These are phyloP conservation scores for Chaetomidium leptoderma DNA, from an alignment of 495 filamentous ascomycete species.

Conservation along the genomic window DNA sequence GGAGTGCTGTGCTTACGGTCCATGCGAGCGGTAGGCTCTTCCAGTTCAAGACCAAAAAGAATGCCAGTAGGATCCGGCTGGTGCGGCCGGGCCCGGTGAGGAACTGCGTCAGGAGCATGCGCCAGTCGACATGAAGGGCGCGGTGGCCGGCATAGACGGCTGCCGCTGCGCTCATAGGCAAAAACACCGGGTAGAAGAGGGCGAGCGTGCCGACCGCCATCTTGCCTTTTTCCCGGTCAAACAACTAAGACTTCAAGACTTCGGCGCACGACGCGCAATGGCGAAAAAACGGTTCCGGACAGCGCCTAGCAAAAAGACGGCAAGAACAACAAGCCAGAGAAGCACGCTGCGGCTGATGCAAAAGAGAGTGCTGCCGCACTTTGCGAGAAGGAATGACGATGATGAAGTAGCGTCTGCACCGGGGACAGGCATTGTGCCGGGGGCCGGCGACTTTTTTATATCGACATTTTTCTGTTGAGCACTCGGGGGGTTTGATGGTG, in stretches of 20 bases:
- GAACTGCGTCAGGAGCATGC: constrained; percentile 33
- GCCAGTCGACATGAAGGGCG: constrained; percentile 35
- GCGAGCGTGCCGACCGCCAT: constrained; percentile 44
- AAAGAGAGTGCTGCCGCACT: constrained; percentile 38
- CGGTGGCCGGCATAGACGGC: constrained; percentile 41
- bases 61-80: constrained; percentile 45
- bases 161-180: constrained; percentile 33
- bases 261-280: neutral
- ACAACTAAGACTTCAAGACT: neutral
- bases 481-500: neutral
- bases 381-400: constrained; percentile 23
- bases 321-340: constrained; percentile 41
- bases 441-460: neutral
- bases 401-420: constrained; percentile 7
- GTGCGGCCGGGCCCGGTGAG: constrained; percentile 49
- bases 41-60: constrained; percentile 57
- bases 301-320: constrained; percentile 31
- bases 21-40: constrained; percentile 73
- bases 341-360: constrained; percentile 37
- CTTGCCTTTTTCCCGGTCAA: neutral
- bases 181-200: constrained; percentile 37
- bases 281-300: constrained; percentile 22
- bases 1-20: constrained; percentile 52
- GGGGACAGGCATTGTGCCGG: constrained; percentile 19
- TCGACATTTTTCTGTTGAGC: constrained; percentile 12